A percentile compares a stretch with the other conserved stretches of the same genome.
phyloP scores from a whole-genome alignment of 257 asterid species.

The Solanum habrochaites region DNA sequence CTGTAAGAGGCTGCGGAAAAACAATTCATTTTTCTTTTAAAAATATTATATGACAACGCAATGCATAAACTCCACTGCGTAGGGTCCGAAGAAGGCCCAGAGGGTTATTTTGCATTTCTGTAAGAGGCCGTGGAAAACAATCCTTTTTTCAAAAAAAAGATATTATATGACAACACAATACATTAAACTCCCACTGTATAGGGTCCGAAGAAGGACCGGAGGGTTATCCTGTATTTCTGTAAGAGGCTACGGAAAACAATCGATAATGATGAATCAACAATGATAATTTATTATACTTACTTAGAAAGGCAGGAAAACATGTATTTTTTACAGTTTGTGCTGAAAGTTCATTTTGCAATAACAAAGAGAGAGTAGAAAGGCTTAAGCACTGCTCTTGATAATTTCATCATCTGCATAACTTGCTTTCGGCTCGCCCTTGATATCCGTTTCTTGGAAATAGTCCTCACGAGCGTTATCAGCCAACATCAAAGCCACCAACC shows the following conservation, averaged over 20 bases:
- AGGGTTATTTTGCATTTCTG: too few species aligned
- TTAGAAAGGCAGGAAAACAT: neutral
- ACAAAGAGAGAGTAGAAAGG: neutral
- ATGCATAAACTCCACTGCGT: too few species aligned
- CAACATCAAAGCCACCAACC: constrained; percentile 82
- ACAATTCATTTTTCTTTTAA: neutral
- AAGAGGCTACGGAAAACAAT: too few species aligned
- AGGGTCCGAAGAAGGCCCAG: too few species aligned
- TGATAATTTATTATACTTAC: neutral
- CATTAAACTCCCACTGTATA: too few species aligned
- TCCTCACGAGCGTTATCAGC: constrained; percentile 73
- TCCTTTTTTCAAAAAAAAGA: too few species aligned
- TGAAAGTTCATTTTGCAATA: neutral
- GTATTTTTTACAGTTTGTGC: neutral
- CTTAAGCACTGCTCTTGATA: constrained; percentile 25
- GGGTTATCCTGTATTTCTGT: too few species aligned
- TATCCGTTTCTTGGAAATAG: constrained; percentile 42
- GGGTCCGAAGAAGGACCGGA: too few species aligned
- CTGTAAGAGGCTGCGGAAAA: neutral
- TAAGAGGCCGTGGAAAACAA: too few species aligned
- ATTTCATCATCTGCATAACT: constrained; percentile 9
- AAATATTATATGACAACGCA: too few species aligned
- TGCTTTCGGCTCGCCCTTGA: constrained; percentile 5
- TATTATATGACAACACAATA: too few species aligned
- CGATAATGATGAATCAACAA: neutral